Conservation (phyloP, 192 early-diverging fungal genomes). For the Dissophora globulifera region DNA sequence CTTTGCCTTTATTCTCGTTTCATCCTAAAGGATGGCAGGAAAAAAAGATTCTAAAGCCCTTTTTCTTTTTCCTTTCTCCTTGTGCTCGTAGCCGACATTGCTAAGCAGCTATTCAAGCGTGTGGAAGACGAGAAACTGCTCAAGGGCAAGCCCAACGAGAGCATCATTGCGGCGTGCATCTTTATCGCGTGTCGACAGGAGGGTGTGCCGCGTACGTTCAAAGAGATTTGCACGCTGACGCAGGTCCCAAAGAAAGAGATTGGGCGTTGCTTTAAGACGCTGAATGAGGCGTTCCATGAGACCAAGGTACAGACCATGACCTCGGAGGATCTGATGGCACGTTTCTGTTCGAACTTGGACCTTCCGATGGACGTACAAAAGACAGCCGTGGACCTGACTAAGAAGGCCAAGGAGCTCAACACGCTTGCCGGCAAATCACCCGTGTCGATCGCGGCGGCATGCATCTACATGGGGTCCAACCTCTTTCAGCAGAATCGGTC, state of each 20-base stretch:
- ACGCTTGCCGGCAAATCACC: constrained; percentile 91
- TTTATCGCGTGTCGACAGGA: constrained; percentile 93
- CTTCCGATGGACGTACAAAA: constrained; percentile 74
- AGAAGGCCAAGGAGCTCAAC: constrained; percentile 80
- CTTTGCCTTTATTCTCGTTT: not conserved
- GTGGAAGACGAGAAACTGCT: constrained; percentile 86
- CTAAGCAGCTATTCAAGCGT: constrained; percentile 89
- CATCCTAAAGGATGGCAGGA: too few relatives aligned
- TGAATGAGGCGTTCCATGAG: constrained; percentile 65
- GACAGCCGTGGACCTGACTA: constrained; percentile 75
- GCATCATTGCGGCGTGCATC: constrained; percentile 91
- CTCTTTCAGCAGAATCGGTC: constrained; percentile 74
- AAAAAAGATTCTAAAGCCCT: too few relatives aligned
- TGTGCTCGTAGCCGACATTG: constrained; percentile 68
- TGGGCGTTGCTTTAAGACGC: constrained; percentile 81
- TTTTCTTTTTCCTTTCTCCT: not conserved
- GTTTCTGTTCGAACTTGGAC: constrained; percentile 84
- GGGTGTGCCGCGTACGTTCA: constrained; percentile 87
- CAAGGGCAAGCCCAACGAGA: constrained; percentile 83
- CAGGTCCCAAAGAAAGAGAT: constrained; percentile 95
- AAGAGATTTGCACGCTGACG: constrained; percentile 91
- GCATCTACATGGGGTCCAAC: constrained; percentile 87
- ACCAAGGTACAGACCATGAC: constrained; percentile 73
- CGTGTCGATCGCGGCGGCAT: constrained; percentile 91
- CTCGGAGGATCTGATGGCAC: constrained; percentile 77